Evolutionary conservation across 768 basidiomycete genomes (phyloP), one percentile per base, ranked within the genome.

Genomic region (Phylloporus arenicola): DNA sequence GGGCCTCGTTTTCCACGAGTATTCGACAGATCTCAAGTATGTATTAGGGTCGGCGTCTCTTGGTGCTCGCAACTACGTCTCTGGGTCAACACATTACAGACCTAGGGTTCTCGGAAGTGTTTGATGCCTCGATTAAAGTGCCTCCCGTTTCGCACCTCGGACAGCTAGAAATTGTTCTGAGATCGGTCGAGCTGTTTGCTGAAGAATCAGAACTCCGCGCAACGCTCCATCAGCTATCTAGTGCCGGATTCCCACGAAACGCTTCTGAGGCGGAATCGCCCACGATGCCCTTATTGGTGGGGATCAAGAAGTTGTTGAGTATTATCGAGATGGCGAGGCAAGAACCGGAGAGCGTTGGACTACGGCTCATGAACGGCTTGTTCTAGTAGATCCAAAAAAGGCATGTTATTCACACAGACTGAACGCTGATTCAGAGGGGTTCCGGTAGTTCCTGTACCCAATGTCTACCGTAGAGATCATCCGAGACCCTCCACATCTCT

Each of bases 291-390:
- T 57, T 93, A 57, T 81, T 85, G 55, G 86, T 98, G 42, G 96
- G 96, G 0, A 83, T 99, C 61, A 98, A 98, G 82, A 93, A 89
- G 70, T 62, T 99, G 66, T 67, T 99, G 64, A 91, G 84, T 52
- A 77, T 88, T 48, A 77, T 94, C 17, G 96, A 99, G 76, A 97
- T 96, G 94, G 90, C 94, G 43, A 78, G 95, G 61, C 96, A 98
- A 71, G 95, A 96, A 62, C 91, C 91, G 1, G 84, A 89, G 44
- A 84, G 82, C 54, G 86, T 83, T 14, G 88, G 81, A 25, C 82
- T 85, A 60, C 75, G 89, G 51, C 68, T 92, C 52, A 77, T 76
- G 49, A 75, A 73, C 42, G 82, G 80, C 33, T 65, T 91, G 48
- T 75, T 88, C 45, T 65, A 47, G 58, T 16, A n/a, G 12, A 2